Base-by-base conservation (phyloP, 2,329 filamentous ascomycete species). In the Didymella pinodella region DNA sequence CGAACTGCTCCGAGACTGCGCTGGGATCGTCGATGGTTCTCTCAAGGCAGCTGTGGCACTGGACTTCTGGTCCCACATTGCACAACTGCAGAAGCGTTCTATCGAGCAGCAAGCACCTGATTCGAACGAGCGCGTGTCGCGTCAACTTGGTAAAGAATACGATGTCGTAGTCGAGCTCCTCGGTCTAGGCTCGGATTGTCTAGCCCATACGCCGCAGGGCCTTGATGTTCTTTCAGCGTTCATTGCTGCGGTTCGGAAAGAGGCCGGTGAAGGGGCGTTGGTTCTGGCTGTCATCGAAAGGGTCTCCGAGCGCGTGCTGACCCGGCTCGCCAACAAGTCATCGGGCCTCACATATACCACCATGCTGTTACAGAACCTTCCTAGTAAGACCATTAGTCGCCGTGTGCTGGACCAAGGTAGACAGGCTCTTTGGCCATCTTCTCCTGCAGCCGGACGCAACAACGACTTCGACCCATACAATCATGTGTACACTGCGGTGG, bases 271-370 rank as follows among this genome's bases (percentile, higher is more conserved):
- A 61, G 84, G 85, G 16, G 88, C 87, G 6, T 83, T 88, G 40
- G 85, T 88, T 5, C 80, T 90, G 48, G 84, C 85, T 25, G 82
- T 92, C 1, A 80, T 93, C 38, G 92, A 96, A 61, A 90, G 89
- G 1, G 69, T 95, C 3, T 86, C 90, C 0, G 88, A 74, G 71
- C 47, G 58, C 26, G 49, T 75, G 16, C 44, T 74, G 57, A 40
- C 62, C 18, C 51, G 46, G 7, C 56, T 50, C 7, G 48, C 69
- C 16, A 68, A 67, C 14, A 62, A 64, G 38, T 34, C 31, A 12
- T 58, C 48, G 7, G 67, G 67, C 36, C 46, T 75, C 32, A 51
- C 69, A 1, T 75, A 67, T 10, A 70, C 77, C 49, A 75, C 74
- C 36, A 65, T 80, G 32, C 74, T 81, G 14, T 64, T 73, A 29